A percentile compares a stretch with the other conserved stretches of the same genome.
Evolutionary conservation across 2,329 filamentous ascomycete genomes (phyloP).

Genomic region (Metarhizium brunneum): DNA sequence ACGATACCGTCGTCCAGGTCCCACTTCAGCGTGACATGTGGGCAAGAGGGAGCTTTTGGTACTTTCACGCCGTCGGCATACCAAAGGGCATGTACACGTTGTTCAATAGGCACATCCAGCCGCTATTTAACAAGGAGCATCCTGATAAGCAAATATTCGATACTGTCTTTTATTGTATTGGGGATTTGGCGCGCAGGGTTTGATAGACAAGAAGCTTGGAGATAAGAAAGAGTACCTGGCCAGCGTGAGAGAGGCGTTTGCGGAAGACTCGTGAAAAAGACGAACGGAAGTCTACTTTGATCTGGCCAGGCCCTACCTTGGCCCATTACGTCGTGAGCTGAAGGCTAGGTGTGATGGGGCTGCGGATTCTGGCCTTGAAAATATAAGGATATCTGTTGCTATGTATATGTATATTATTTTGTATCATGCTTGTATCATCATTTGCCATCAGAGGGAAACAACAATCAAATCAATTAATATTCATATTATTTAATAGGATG

Average conservation of each 20-base stretch:
- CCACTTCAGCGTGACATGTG: background rate
- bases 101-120: conserved; percentile 11
- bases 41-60: conserved; percentile 12
- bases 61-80: conserved; percentile 10
- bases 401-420: too few species aligned
- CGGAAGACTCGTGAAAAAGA: background rate
- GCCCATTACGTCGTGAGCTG: too few species aligned
- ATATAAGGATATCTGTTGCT: too few species aligned
- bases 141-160: conserved; percentile 2
- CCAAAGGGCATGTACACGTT: conserved; percentile 14
- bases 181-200: background rate
- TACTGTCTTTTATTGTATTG: conserved; percentile 1
- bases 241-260: background rate
- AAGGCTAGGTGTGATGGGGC: too few species aligned
- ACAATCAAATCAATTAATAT: too few species aligned
- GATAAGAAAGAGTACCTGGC: background rate
- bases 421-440: too few species aligned
- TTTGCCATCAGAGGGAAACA: too few species aligned
- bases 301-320: too few species aligned
- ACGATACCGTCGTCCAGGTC: background rate
- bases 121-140: conserved; percentile 11
- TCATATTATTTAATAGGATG: too few species aligned
- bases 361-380: too few species aligned
- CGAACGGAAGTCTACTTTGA: background rate
- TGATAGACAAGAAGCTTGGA: background rate